Conservation (phyloP, 805 yeast genomes). For the Candida dajiaensis region DNA sequence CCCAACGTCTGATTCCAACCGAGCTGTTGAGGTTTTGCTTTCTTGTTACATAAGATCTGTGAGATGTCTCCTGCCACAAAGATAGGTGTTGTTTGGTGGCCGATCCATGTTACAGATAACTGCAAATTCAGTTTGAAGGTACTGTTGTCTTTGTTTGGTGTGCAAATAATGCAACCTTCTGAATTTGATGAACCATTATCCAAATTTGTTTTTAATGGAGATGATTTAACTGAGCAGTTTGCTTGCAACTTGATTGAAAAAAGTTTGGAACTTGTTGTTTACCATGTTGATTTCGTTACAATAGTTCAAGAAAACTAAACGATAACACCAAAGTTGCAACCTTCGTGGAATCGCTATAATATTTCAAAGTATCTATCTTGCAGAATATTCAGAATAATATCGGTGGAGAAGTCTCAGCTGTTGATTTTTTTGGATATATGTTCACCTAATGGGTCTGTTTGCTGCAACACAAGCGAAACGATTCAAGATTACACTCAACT, state of each 20-base stretch:
- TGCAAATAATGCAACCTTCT: conserved; percentile 67
- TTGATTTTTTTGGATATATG: conserved; percentile 64
- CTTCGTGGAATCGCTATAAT: conserved; percentile 30
- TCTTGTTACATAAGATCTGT: conserved; percentile 76
- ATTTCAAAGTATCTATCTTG: conserved; percentile 24
- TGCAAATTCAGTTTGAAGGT: conserved; percentile 81
- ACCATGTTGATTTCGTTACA: conserved; percentile 77
- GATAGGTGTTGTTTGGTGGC: conserved; percentile 91
- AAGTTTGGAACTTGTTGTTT: conserved; percentile 52
- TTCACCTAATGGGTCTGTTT: conserved; percentile 93
- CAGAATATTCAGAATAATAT: conserved; percentile 2
- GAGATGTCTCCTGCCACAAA: conserved; percentile 81
- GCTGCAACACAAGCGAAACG: conserved; percentile 56
- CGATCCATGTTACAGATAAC: conserved; percentile 81
- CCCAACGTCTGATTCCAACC: conserved; percentile 53
- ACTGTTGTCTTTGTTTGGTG: conserved; percentile 63
- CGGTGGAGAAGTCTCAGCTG: conserved; percentile 30
- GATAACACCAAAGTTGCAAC: conserved; percentile 27
- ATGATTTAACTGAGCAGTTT: conserved; percentile 58
- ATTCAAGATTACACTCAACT: conserved; percentile 43
- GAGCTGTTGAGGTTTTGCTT: conserved; percentile 77
- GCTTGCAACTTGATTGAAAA: conserved; percentile 36
- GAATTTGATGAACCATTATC: conserved; percentile 76
- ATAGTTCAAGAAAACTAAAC: conserved; percentile 43
- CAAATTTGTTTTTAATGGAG: conserved; percentile 45